A percentile compares a stretch with the other conserved stretches of the same genome.
Evolutionary conservation across 2,329 filamentous ascomycete species (phyloP).

Genomic region (Drechslera avenae): DNA sequence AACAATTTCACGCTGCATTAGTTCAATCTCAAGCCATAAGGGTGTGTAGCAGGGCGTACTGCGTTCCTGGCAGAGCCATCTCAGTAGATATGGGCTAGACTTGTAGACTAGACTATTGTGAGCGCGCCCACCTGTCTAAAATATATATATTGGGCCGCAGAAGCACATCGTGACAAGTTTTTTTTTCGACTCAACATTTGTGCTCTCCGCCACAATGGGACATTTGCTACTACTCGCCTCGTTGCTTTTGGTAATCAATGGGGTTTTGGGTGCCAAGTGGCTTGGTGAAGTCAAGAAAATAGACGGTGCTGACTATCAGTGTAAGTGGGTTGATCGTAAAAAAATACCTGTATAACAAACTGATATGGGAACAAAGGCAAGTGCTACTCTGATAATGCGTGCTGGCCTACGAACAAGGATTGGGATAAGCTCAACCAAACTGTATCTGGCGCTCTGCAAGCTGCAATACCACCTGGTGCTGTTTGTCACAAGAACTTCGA

Average conservation of each 20-base stretch:
- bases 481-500: constrained; percentile 35
- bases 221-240: constrained; percentile 26
- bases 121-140: not conserved
- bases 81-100: constrained; percentile 2
- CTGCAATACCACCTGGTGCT: constrained; percentile 39
- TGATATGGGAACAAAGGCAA: constrained; percentile 19
- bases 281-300: constrained; percentile 37
- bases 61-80: constrained; percentile 3
- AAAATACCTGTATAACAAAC: not conserved
- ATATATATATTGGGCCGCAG: constrained; percentile 13
- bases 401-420: constrained; percentile 37
- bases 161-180: not conserved
- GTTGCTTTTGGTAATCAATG: constrained; percentile 25
- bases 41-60: constrained; percentile 8
- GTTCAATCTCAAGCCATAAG: not conserved
- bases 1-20: constrained; percentile 3
- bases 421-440: constrained; percentile 40
- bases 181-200: not conserved
- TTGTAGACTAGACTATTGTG: not conserved
- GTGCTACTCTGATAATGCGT: constrained; percentile 43
- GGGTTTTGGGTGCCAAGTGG: constrained; percentile 30
- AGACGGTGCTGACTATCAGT: constrained; percentile 33
- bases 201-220: constrained; percentile 27
- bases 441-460: constrained; percentile 33
- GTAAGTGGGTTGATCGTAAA: constrained; percentile 6